These are phyloP conservation scores for Malus asiatica DNA, from an alignment of 306 rosid genomes.

Conservation along the genomic window DNA sequence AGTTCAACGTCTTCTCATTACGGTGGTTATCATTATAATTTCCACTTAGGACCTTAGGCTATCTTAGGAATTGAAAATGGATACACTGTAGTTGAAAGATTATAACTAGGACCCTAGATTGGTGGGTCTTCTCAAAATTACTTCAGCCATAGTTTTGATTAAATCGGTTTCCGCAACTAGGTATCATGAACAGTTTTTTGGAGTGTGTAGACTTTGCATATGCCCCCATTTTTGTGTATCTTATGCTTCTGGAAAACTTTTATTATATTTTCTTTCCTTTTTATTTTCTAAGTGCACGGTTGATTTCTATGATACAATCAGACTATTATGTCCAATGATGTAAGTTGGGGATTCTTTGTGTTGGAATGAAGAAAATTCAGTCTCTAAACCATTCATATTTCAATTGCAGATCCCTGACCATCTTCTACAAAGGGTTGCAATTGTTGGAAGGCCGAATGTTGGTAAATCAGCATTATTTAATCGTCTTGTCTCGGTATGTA, in stretches of 20 bases:
- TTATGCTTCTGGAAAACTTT: not conserved
- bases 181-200: not conserved
- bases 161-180: not conserved
- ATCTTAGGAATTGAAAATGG: not conserved
- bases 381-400: constrained; percentile 22
- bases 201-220: not conserved
- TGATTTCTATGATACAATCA: constrained; percentile 4
- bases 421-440: constrained; percentile 79
- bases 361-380: constrained; percentile 4
- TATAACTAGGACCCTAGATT: not conserved
- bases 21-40: not conserved
- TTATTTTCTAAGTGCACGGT: not conserved
- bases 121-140: not conserved
- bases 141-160: not conserved
- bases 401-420: constrained; percentile 72
- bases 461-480: constrained; percentile 94
- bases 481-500: constrained; percentile 85
- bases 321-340: not conserved
- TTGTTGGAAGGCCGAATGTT: constrained; percentile 95
- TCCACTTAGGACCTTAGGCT: not conserved
- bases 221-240: not conserved
- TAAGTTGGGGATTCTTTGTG: constrained; percentile 13
- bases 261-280: not conserved
- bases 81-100: not conserved
- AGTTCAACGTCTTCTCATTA: not conserved